Evolutionary conservation across 2,329 filamentous ascomycete species (phyloP).

Genomic region (Botrytis byssoidea): DNA sequence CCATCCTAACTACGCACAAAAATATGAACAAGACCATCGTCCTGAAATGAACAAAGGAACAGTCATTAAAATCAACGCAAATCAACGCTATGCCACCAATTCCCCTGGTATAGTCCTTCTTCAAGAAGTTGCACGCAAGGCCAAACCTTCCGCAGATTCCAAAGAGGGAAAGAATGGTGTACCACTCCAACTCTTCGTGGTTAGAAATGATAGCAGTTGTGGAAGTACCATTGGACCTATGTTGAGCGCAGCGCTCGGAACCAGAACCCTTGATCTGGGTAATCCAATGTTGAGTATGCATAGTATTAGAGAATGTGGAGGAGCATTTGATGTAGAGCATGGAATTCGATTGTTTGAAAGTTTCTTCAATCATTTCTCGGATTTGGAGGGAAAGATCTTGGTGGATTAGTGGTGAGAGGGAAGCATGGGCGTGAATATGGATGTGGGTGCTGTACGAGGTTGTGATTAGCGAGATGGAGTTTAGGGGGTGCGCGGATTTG

Average conservation of each 20-base stretch:
- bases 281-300: slow-evolving; percentile 87
- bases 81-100: slow-evolving; percentile 95
- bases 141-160: slow-evolving; percentile 49
- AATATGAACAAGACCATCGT: slow-evolving; percentile 88
- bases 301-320: slow-evolving; percentile 90
- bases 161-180: slow-evolving; percentile 60
- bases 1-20: slow-evolving; percentile 89
- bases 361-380: slow-evolving; percentile 84
- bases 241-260: slow-evolving; percentile 80
- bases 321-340: slow-evolving; percentile 81
- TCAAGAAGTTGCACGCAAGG: slow-evolving; percentile 73
- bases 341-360: slow-evolving; percentile 81
- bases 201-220: slow-evolving; percentile 91
- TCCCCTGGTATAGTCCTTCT: slow-evolving; percentile 90
- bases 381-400: slow-evolving; percentile 54
- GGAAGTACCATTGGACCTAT: slow-evolving; percentile 98
- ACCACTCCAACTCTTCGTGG: slow-evolving; percentile 92
- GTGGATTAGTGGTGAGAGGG: slow-evolving; percentile 1
- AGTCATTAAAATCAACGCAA: slow-evolving; percentile 97
- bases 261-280: slow-evolving; percentile 85
- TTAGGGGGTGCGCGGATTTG: not conserved
- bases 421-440: not conserved
- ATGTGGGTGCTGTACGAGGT: not conserved
- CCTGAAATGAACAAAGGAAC: slow-evolving; percentile 96
- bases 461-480: not conserved